Evolutionary conservation across 2,329 filamentous ascomycete species (phyloP).

Genomic region (Coniochaeta ligniaria): DNA sequence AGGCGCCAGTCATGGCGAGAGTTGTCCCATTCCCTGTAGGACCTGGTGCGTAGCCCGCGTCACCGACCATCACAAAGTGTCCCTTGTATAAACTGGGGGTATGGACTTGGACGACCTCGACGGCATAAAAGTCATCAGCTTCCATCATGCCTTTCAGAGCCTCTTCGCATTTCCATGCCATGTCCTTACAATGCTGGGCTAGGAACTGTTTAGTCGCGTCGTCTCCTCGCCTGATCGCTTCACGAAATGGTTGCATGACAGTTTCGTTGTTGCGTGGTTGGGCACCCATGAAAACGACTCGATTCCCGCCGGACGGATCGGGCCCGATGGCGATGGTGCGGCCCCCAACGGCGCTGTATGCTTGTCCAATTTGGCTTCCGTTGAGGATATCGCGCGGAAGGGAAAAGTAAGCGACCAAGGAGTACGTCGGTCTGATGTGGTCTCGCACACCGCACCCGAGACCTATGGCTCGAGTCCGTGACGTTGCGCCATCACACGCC

Average conservation of each 20-base stretch:
- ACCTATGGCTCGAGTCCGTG: conserved; percentile 36
- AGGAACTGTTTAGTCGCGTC: conserved; percentile 23
- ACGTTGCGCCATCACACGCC: conserved; percentile 38
- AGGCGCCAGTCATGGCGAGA: conserved; percentile 30
- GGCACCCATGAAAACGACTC: conserved; percentile 26
- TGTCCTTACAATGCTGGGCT: conserved; percentile 21
- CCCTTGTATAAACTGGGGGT: conserved; percentile 25
- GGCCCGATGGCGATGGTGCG: conserved; percentile 29
- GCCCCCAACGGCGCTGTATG: conserved; percentile 20
- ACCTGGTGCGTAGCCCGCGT: conserved; percentile 33
- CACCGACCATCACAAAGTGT: conserved; percentile 30
- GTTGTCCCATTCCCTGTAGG: conserved; percentile 33
- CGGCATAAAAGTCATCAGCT: conserved; percentile 30
- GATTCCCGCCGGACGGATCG: conserved; percentile 21
- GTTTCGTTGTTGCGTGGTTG: conserved; percentile 19
- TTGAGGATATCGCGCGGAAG: background rate
- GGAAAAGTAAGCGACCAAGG: conserved; percentile 6
- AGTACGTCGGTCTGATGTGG: conserved; percentile 1
- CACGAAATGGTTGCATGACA: conserved; percentile 25
- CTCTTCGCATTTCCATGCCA: conserved; percentile 32
- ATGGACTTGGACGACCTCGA: conserved; percentile 29
- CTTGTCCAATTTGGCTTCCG: conserved; percentile 14
- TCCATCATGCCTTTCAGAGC: conserved; percentile 27
- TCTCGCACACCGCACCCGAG: conserved; percentile 24
- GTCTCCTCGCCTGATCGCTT: conserved; percentile 27